These are phyloP conservation scores for Suhomyces coccinellae DNA, from an alignment of 1,139 yeast genomes.

Conservation along the genomic window DNA sequence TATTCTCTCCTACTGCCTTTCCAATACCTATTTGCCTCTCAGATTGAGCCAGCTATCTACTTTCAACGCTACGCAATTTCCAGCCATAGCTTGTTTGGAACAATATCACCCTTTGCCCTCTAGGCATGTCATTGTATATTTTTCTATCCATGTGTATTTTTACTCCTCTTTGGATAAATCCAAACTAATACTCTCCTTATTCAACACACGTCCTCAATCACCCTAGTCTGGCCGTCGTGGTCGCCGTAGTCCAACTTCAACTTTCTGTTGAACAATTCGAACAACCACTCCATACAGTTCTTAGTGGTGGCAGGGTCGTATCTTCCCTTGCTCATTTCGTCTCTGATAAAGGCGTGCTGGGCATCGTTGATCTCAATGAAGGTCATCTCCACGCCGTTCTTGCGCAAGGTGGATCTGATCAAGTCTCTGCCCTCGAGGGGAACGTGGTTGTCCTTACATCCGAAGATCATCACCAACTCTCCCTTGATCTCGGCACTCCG, in stretches of 20 bases:
- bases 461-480: slow-evolving; percentile 69
- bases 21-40: too few relatives aligned
- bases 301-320: slow-evolving; percentile 76
- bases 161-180: too few relatives aligned
- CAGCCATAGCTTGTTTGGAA: too few relatives aligned
- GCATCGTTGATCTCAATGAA: slow-evolving; percentile 77
- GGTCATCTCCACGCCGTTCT: slow-evolving; percentile 60
- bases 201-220: slow-evolving; percentile 65
- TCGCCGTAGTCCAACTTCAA: slow-evolving; percentile 69
- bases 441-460: slow-evolving; percentile 78
- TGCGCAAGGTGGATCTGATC: slow-evolving; percentile 63
- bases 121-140: too few relatives aligned
- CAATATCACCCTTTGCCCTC: too few relatives aligned
- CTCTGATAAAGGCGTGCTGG: slow-evolving; percentile 82
- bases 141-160: too few relatives aligned
- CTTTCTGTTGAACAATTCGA: slow-evolving; percentile 69
- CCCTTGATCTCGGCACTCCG: slow-evolving; percentile 56
- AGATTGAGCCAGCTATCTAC: too few relatives aligned
- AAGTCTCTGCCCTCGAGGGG: slow-evolving; percentile 77
- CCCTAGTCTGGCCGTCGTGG: slow-evolving; percentile 48
- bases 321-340: slow-evolving; percentile 75
- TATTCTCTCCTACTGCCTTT: too few relatives aligned
- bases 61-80: too few relatives aligned
- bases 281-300: slow-evolving; percentile 64
- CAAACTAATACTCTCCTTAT: slow-evolving; percentile 6